phyloP scores from a whole-genome alignment of 495 filamentous ascomycete species.

The Bombardia bombarda region DNA sequence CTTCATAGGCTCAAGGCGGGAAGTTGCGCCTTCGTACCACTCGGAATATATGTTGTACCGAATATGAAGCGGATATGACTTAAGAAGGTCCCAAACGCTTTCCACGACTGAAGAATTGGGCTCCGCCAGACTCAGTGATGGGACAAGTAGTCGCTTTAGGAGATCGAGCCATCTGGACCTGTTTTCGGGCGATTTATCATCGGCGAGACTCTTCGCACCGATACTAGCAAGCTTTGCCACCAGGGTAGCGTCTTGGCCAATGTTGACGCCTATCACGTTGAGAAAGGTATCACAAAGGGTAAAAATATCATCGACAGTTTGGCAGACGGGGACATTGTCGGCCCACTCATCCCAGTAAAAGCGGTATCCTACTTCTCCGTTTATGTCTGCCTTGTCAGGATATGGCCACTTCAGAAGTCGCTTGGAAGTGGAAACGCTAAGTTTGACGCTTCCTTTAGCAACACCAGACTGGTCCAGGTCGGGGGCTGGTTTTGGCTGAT shows the following conservation, averaged over 20 bases:
- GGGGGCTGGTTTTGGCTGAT: slow-evolving; percentile 39
- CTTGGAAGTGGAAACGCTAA: slow-evolving; percentile 45
- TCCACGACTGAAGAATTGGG: slow-evolving; percentile 75
- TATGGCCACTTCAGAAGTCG: slow-evolving; percentile 70
- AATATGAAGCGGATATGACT: slow-evolving; percentile 62
- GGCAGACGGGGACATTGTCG: slow-evolving; percentile 85
- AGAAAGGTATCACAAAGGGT: slow-evolving; percentile 76
- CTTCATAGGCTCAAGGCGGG: slow-evolving; percentile 68
- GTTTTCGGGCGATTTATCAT: slow-evolving; percentile 64
- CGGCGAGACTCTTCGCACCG: slow-evolving; percentile 61
- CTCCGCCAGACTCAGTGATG: slow-evolving; percentile 74
- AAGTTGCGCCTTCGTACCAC: slow-evolving; percentile 74
- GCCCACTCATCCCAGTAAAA: slow-evolving; percentile 99
- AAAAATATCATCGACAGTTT: slow-evolving; percentile 84
- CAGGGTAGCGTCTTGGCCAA: slow-evolving; percentile 74
- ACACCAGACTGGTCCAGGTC: slow-evolving; percentile 54
- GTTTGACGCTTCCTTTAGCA: slow-evolving; percentile 56
- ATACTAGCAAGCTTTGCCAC: slow-evolving; percentile 74
- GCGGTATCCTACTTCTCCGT: slow-evolving; percentile 66
- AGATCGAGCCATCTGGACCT: slow-evolving; percentile 67
- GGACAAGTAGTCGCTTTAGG: slow-evolving; percentile 73
- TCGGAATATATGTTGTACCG: slow-evolving; percentile 90
- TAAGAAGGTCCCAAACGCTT: slow-evolving; percentile 76
- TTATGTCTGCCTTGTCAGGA: slow-evolving; percentile 63
- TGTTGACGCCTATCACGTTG: slow-evolving; percentile 76